Conservation (phyloP, 345 rosid species). For the Pistacia integerrima region DNA sequence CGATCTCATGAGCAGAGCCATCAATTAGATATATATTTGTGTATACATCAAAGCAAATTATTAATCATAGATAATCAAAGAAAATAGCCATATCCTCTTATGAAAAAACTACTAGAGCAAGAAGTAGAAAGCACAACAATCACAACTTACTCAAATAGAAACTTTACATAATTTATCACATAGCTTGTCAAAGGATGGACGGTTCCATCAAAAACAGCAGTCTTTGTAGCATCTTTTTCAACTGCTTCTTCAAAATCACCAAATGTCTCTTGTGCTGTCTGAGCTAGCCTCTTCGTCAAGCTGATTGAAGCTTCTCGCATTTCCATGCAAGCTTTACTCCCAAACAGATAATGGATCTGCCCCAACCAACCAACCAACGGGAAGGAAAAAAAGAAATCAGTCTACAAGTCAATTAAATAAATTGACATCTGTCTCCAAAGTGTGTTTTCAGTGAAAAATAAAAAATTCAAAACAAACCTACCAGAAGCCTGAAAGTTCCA, state of each 20-base stretch:
- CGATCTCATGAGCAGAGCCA: neutral
- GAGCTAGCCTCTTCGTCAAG: conserved; percentile 81
- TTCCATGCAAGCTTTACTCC: conserved; percentile 65
- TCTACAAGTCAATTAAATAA: conserved; percentile 1
- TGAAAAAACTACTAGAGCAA: neutral
- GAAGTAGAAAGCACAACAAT: conserved; percentile 10
- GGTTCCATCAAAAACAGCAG: conserved; percentile 95
- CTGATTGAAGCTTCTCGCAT: conserved; percentile 77
- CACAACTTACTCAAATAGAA: conserved; percentile 83
- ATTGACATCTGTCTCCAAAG: neutral
- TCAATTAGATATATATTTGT: neutral
- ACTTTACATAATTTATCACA: conserved; percentile 92
- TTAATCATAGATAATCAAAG: neutral
- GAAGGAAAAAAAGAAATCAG: neutral
- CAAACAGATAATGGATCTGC: conserved; percentile 71
- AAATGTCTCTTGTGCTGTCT: conserved; percentile 92
- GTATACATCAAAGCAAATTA: neutral
- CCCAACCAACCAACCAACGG: neutral
- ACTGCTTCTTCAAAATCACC: conserved; percentile 97
- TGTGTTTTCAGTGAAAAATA: neutral
- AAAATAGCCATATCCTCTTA: neutral
- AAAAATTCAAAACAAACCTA: neutral
- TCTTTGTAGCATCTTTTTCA: conserved; percentile 94
- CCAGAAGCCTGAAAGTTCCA: conserved; percentile 8
- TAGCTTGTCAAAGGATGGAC: conserved; percentile 98